Conservation (phyloP, 208 protist species). For the Leishmania lainsoni region DNA sequence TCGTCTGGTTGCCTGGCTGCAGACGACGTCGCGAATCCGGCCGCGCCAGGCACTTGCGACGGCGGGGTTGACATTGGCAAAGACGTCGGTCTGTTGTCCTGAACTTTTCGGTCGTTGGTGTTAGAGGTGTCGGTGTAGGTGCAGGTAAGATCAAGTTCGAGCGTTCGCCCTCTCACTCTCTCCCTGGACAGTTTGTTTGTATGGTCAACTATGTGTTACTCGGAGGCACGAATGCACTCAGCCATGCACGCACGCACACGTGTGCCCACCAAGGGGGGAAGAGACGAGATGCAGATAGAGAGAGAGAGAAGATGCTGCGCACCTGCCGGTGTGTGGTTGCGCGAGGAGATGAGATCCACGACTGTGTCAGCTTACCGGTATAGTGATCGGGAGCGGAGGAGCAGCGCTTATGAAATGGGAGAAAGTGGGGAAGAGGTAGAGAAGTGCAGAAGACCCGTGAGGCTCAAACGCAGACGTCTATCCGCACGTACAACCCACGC, state of each 20-base stretch:
- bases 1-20: constrained; percentile 1
- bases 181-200: background rate
- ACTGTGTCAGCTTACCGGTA: background rate
- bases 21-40: background rate
- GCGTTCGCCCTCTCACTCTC: background rate
- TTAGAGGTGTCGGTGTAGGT: background rate
- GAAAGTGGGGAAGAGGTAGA: constrained; percentile 24
- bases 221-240: background rate
- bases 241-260: background rate
- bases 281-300: background rate
- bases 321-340: background rate
- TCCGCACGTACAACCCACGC: background rate
- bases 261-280: background rate
- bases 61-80: background rate
- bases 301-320: background rate
- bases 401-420: background rate
- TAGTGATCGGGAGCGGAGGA: background rate
- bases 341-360: background rate
- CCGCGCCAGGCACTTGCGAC: background rate
- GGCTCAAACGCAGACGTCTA: background rate
- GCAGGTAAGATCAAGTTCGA: background rate
- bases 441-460: constrained; percentile 1
- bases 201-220: background rate
- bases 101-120: background rate
- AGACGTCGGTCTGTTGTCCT: background rate